These are phyloP conservation scores for Metschnikowia peoriensis DNA, from an alignment of 805 yeast genomes.

Conservation along the genomic window DNA sequence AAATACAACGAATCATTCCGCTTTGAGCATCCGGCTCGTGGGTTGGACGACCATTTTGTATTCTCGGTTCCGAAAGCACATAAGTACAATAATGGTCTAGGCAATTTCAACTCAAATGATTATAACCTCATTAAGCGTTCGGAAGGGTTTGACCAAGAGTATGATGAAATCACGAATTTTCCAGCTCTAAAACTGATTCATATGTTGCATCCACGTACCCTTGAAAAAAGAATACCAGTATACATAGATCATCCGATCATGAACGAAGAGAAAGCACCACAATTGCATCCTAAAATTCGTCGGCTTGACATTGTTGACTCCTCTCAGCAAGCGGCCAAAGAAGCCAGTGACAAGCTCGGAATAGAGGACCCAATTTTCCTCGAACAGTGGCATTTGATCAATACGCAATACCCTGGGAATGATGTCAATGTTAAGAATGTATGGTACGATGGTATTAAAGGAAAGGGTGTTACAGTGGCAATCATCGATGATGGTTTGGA, in stretches of 20 bases:
- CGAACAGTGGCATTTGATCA: conserved; percentile 90
- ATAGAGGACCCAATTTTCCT: conserved; percentile 83
- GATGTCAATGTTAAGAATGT: conserved; percentile 85
- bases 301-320: conserved; percentile 45
- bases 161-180: conserved; percentile 24
- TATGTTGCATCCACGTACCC: conserved; percentile 49
- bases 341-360: conserved; percentile 50
- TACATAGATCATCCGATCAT: conserved; percentile 24
- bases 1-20: conserved; percentile 35
- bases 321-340: conserved; percentile 43
- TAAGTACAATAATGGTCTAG: conserved; percentile 32
- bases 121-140: conserved; percentile 28
- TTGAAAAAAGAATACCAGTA: conserved; percentile 61
- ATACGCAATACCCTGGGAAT: conserved; percentile 67
- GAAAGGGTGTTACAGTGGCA: conserved; percentile 80
- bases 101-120: conserved; percentile 33
- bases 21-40: conserved; percentile 66
- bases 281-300: background rate
- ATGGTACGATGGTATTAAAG: conserved; percentile 82
- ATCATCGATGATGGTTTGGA: conserved; percentile 95
- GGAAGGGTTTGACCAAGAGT: conserved; percentile 24
- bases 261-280: background rate
- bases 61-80: conserved; percentile 53
- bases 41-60: conserved; percentile 60
- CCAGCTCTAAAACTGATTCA: conserved; percentile 49